Evolutionary conservation across 2,329 filamentous ascomycete genomes (phyloP), one percentile per base, ranked within the genome.

Genomic region (Pyrenophora tritici-repentis): DNA sequence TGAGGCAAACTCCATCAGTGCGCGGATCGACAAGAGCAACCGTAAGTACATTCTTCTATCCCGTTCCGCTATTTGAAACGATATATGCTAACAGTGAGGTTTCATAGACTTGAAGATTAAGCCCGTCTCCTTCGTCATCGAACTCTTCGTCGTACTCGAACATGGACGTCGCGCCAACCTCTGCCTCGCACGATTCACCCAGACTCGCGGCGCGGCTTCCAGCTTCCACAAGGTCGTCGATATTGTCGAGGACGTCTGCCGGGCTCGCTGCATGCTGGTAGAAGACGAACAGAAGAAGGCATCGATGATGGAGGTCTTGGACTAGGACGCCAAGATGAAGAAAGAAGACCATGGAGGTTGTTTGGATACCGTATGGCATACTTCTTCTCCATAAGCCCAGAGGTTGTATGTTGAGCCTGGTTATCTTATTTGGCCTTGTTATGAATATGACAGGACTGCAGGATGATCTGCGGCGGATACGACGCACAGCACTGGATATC

Each of bases 101-200:
- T 22, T 67, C 65, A 9, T 62, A 92, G 90, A 88, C 65, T 81
- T 96, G 43, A 83, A 87, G 56, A 83, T 97, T 69, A 94, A 92
- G 68, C 88, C 91, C 47, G 91, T 97, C n/a, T 83, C 87, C 12
- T 92, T 97, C 73, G 88, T 90, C 13, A 86, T 87, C 32, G 91
- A 97, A 71, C 83, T 97, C 55, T 95, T 95, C 77, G 91, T 88
- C 1, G 88, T 96, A 32, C 88, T 96, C 55, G 90, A 96, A 75
- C 89, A 94, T 67, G 90, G 90, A 40, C 87, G 84, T 64, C 86
- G 85, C 58, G 86, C 85, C 38, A 87, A 87, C 7, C 81, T 97
- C 46, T 89, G 88, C 71, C 86, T 97, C 58, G 85, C 90, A 24
- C 87, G 90, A 31, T 90, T 97, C 71, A 93, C 89, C 1, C 92